Evolutionary conservation across 805 yeast species (phyloP).

Genomic region (Torulaspora maleeae): DNA sequence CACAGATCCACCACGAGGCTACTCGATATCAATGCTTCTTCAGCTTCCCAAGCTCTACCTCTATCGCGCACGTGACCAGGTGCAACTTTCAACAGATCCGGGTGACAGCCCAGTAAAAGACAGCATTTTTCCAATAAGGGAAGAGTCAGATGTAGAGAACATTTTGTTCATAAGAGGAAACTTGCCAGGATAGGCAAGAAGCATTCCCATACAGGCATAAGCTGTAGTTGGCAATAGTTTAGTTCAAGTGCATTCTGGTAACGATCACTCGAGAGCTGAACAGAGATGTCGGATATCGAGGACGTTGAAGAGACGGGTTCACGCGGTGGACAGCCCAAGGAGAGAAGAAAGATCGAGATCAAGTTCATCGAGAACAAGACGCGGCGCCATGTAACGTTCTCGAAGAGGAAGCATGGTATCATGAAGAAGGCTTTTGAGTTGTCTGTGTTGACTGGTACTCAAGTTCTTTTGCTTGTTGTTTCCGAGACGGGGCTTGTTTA

Average conservation of each 20-base stretch:
- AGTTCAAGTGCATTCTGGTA: neutral
- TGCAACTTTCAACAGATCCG: neutral
- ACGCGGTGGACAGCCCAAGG: constrained; percentile 38
- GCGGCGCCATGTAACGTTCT: constrained; percentile 94
- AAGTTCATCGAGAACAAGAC: constrained; percentile 96
- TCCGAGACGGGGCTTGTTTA: constrained; percentile 98
- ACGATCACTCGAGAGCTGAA: neutral
- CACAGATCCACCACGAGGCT: too few species aligned
- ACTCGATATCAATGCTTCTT: too few species aligned
- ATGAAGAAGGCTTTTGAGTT: constrained; percentile 99
- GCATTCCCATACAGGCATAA: neutral
- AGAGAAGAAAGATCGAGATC: constrained; percentile 89
- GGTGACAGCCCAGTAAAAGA: neutral
- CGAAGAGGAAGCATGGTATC: constrained; percentile 97
- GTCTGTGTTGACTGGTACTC: constrained; percentile 95
- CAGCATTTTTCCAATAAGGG: constrained; percentile 14
- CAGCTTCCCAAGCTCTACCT: too few species aligned
- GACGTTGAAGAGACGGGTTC: constrained; percentile 16
- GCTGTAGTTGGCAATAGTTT: too few species aligned
- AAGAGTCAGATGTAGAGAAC: constrained; percentile 12
- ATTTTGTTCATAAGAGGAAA: constrained; percentile 16
- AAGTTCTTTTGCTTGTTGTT: constrained; percentile 88
- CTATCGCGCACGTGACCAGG: neutral
- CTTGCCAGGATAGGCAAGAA: constrained; percentile 16
- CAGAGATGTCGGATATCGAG: constrained; percentile 15